Evolutionary conservation across 805 yeast species (phyloP), one percentile per base, ranked within the genome.

Genomic region (Nakazawaea populi): DNA sequence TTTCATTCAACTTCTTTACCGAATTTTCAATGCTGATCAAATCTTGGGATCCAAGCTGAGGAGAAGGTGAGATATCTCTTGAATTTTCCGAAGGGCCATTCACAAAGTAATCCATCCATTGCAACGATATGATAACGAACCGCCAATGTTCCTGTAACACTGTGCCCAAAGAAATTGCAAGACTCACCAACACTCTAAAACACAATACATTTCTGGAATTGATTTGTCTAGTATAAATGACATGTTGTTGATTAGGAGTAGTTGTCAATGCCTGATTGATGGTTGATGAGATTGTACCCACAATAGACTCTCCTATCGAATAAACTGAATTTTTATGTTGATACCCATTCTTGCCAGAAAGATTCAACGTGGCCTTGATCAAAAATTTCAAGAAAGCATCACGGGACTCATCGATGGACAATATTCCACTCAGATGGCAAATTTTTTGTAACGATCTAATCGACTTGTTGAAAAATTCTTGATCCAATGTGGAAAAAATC

Each of bases 131-230:
- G 18, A 83, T 60, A 4, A 85, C 63, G 14, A 74, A 74, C 10
- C 68, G 65, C 98, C 98, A 92, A 34, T 86, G 79, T 3, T 68
- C 62, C 5, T 36, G 44, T 12, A 92, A 71, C 1, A 82, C 77
- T 1, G 91, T 78, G 0, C 97, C 97, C n/a, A 92, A 66, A 0
- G 96, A 87, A 3, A 83, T 76, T 0, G 92, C 90, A 46, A 92
- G 70, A 53, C 89, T 87, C 4, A 84, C 70, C 38, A 92, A 65
- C 0, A 96, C 97, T 46, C 96, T 73, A 39, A 89, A 78, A 56
- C 96, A 82, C 8, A 84, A 74, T 1, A 88, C 75, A 54, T 88
- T 89, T 49, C 96, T 75, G 0, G 87, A 73, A 53, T 83, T 80
- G 42, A 87, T 70, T 34, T 63, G 61, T 53, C 86, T 67, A 1